Percentiles rank a stretch among this genome's conserved stretches.
Evolutionary conservation across 176 grass and related monocot species (phyloP).

Genomic region (Stipa capillata): DNA sequence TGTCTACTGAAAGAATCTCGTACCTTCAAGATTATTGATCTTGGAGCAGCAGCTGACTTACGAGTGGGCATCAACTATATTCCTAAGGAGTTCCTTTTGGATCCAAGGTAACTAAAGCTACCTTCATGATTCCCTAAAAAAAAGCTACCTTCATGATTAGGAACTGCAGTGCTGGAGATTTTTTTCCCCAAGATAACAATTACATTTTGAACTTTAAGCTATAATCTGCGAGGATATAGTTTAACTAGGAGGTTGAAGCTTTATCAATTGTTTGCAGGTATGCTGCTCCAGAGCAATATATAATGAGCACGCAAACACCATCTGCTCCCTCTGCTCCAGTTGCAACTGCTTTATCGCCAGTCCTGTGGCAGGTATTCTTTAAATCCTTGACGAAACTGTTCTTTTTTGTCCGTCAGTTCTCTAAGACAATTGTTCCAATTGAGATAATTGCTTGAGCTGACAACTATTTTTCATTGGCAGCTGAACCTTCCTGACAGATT

Average conservation of each 20-base stretch:
- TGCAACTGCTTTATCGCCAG: slow-evolving; percentile 85
- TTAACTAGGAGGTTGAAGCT: slow-evolving; percentile 27
- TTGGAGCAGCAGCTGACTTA: slow-evolving; percentile 95
- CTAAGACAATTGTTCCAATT: background rate
- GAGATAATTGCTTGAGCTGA: slow-evolving; percentile 22
- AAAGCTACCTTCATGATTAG: background rate
- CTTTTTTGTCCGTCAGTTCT: background rate
- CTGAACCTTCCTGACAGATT: slow-evolving; percentile 98
- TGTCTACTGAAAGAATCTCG: slow-evolving; percentile 43
- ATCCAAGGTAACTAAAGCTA: slow-evolving; percentile 89
- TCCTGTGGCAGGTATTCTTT: slow-evolving; percentile 82
- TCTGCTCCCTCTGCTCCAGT: slow-evolving; percentile 96
- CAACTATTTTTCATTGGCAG: slow-evolving; percentile 38
- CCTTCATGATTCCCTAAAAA: too few species aligned
- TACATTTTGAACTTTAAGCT: too few species aligned
- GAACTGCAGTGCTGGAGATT: background rate
- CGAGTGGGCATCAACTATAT: slow-evolving; percentile 98
- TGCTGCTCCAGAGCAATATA: slow-evolving; percentile 98
- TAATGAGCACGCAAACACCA: slow-evolving; percentile 98
- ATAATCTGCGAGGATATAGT: too few species aligned
- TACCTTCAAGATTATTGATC: slow-evolving; percentile 97
- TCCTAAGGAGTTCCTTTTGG: slow-evolving; percentile 96
- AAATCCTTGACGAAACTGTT: background rate
- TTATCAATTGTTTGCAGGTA: slow-evolving; percentile 48
- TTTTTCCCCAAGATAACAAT: too few species aligned